A percentile compares a stretch with the other conserved stretches of the same genome.
Evolutionary conservation across 106 monocot genomes (phyloP).

Genomic region (Phalaenopsis equestris): DNA sequence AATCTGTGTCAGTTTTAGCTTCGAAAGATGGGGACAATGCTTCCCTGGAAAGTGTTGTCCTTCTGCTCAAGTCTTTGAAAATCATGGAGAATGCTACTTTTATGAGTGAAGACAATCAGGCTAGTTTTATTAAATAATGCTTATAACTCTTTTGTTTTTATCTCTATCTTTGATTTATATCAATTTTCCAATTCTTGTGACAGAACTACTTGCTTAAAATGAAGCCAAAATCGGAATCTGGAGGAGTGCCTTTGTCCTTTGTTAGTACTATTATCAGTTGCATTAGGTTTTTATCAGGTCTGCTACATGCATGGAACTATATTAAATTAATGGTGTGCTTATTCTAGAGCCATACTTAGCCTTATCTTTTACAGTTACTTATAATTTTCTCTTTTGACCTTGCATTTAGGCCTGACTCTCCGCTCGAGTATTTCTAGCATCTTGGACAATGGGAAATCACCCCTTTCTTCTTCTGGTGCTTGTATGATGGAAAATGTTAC

Average conservation of each 20-base stretch:
- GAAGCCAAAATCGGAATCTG: constrained; percentile 34
- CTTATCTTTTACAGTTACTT: not conserved
- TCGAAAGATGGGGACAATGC: constrained; percentile 33
- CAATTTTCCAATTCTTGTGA: not conserved
- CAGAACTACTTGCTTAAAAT: constrained; percentile 76
- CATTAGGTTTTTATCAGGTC: constrained; percentile 85
- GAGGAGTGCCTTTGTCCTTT: constrained; percentile 40
- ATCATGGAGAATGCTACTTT: constrained; percentile 98
- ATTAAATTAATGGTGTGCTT: not conserved
- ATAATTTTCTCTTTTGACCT: not conserved
- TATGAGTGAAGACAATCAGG: constrained; percentile 95
- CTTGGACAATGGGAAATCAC: constrained; percentile 14
- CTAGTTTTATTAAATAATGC: constrained; percentile 8
- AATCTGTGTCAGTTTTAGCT: constrained; percentile 8
- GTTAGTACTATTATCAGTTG: constrained; percentile 59
- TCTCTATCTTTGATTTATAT: not conserved
- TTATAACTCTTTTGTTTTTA: constrained; percentile 1
- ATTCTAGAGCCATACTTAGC: not conserved
- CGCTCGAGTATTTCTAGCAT: constrained; percentile 20
- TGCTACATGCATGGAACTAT: not conserved
- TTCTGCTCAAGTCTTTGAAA: constrained; percentile 89
- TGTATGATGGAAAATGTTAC: constrained; percentile 19
- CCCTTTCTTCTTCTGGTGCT: constrained; percentile 8
- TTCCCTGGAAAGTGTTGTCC: constrained; percentile 43
- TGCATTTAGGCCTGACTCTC: constrained; percentile 47